Percentiles rank a stretch among this genome's conserved stretches.
phyloP scores from a whole-genome alignment of 2,329 filamentous ascomycete genomes.

The Hymenoscyphus albidus region DNA sequence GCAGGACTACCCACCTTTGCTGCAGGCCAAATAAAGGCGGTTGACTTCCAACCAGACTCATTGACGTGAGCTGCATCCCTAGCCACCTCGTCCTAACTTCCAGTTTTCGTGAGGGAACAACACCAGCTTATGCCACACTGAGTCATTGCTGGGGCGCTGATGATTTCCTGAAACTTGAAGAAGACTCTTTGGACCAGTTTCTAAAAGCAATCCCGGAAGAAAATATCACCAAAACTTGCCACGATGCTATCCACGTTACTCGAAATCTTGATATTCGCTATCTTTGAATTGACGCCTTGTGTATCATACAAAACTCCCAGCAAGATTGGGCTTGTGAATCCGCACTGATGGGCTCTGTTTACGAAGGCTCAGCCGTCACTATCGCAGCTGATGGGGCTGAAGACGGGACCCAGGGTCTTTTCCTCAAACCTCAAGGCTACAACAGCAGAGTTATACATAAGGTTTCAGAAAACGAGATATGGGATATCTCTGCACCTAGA shows the following conservation, averaged over 20 bases:
- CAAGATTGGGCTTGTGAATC: constrained; percentile 23
- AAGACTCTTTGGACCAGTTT: constrained; percentile 7
- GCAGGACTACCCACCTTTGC: neutral
- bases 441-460: neutral
- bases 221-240: constrained; percentile 24
- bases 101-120: neutral
- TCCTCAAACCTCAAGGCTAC: neutral
- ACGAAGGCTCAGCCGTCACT: constrained; percentile 13
- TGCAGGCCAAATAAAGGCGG: neutral
- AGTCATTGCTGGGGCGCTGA: constrained; percentile 18
- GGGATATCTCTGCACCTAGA: neutral
- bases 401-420: constrained; percentile 11
- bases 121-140: constrained; percentile 15
- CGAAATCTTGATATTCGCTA: constrained; percentile 21
- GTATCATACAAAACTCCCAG: constrained; percentile 19
- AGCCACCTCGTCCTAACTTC: neutral
- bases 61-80: neutral
- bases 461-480: neutral
- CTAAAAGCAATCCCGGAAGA: constrained; percentile 11
- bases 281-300: constrained; percentile 25
- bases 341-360: constrained; percentile 13
- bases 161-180: constrained; percentile 6
- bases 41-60: neutral
- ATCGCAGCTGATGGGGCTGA: constrained; percentile 16
- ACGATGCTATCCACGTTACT: constrained; percentile 26